Base-by-base conservation (phyloP, 2,329 filamentous ascomycete genomes). In the Botrytis medusae region DNA sequence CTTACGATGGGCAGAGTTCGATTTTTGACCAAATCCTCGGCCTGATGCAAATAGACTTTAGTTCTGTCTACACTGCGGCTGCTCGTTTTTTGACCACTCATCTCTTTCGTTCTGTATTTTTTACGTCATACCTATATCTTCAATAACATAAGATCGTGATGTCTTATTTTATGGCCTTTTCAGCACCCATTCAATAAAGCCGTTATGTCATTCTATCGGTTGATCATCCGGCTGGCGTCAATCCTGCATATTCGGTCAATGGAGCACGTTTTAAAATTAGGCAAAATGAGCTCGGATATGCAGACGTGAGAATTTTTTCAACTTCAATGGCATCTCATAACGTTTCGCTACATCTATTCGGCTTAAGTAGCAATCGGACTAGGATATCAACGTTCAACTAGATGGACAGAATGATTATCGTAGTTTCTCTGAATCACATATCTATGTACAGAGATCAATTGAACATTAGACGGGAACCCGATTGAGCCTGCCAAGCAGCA, bases 41-140 rank as follows among this genome's bases (percentile, higher is more conserved):
- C 37, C 14, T 57, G 65, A 42, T 42, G 48, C 57, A 37, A 59
- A 69, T 18, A 68, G 65, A 54, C 34, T 67, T 67, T 40, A 67
- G 32, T 40, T 16, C 22, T n/a, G 34, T 54, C 34, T 34, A 42
- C 16, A 32, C 22, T 10, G 48, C 57, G 44, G 34, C 46, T 6
- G 34, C n/a, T 68, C 48, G 34, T 68, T 54, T n/a, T 57, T n/a
- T 68, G 25, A 29, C 46, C 64, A 68, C 46, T 68, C 64, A 4
- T 42, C 51, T 68, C 32, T 54, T 57, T 34, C 7, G 32, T 48
- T 48, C 6, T 37, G 12, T 29, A 20, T 2, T 29, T 9, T 40
- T 22, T 25, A 54, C 16, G 16, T 37, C 29, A 6, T 20, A 16
- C 54, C 2, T 29, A 6, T 32, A 42, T 32, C 18, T 14, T 29